Evolutionary conservation across 805 yeast genomes (phyloP).

Genomic region (Pichia kluyveri): DNA sequence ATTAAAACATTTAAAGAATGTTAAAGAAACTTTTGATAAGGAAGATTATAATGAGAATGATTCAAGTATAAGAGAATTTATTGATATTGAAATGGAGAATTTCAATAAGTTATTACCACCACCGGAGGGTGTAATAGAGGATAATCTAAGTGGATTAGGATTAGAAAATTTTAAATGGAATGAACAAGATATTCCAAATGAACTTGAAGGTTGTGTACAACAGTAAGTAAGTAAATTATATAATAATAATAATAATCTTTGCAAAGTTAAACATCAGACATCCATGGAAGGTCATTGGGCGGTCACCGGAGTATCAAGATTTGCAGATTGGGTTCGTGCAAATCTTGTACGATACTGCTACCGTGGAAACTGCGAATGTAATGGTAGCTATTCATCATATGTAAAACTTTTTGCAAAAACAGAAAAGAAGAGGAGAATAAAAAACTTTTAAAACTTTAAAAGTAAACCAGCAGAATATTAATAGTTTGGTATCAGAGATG

Average conservation of each 20-base stretch:
- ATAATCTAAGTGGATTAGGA: slow-evolving; percentile 34
- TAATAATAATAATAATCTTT: too few relatives aligned
- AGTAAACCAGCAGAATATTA: slow-evolving; percentile 7
- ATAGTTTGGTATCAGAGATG: slow-evolving; percentile 42
- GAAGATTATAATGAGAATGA: slow-evolving; percentile 49
- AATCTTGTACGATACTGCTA: slow-evolving; percentile 55
- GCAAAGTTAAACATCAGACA: slow-evolving; percentile 51
- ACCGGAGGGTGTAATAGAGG: slow-evolving; percentile 56
- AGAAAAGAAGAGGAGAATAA: slow-evolving; percentile 6
- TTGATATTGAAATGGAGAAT: slow-evolving; percentile 53
- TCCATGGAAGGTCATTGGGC: slow-evolving; percentile 85
- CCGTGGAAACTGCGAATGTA: slow-evolving; percentile 97
- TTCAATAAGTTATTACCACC: slow-evolving; percentile 73
- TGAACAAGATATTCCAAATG: slow-evolving; percentile 46
- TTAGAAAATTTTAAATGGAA: slow-evolving; percentile 23
- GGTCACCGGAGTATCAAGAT: slow-evolving; percentile 76
- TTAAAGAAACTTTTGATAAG: slow-evolving; percentile 59
- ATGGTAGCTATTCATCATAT: slow-evolving; percentile 69
- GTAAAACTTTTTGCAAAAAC: slow-evolving; percentile 10
- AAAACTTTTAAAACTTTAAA: slow-evolving; percentile 4
- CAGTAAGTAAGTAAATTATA: too few relatives aligned
- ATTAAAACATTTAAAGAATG: slow-evolving; percentile 47
- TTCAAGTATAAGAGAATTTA: slow-evolving; percentile 35
- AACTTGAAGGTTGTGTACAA: slow-evolving; percentile 50
- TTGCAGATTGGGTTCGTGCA: slow-evolving; percentile 51